Evolutionary conservation across 345 rosid genomes (phyloP).

Genomic region (Salix viminalis): DNA sequence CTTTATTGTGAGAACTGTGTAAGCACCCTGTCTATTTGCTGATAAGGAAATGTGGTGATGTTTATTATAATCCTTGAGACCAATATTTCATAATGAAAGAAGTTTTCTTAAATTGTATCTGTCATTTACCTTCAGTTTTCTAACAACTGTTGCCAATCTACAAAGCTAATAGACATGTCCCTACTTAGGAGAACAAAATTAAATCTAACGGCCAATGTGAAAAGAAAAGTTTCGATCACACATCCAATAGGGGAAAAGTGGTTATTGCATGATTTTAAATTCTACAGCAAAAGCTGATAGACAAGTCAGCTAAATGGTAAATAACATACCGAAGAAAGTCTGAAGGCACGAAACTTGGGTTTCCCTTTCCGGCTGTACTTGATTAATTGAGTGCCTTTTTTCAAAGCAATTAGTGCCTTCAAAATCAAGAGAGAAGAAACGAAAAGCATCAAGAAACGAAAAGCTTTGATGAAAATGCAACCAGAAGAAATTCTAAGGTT

Average conservation of each 20-base stretch:
- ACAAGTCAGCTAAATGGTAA: slow-evolving; percentile 1
- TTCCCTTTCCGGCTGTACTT: slow-evolving; percentile 93
- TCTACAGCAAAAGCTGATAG: background rate
- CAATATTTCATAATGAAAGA: too few species aligned
- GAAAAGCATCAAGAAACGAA: background rate
- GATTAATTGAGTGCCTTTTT: slow-evolving; percentile 78
- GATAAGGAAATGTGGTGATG: too few species aligned
- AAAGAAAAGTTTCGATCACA: background rate
- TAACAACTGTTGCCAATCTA: too few species aligned
- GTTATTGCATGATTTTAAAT: background rate
- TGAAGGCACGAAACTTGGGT: slow-evolving; percentile 71
- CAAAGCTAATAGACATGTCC: too few species aligned
- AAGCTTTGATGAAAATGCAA: background rate
- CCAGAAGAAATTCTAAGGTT: background rate
- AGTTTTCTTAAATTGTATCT: too few species aligned
- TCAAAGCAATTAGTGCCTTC: slow-evolving; percentile 77
- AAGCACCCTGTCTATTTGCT: too few species aligned
- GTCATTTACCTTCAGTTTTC: too few species aligned
- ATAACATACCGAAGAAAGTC: slow-evolving; percentile 49
- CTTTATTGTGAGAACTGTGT: background rate
- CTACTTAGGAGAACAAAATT: too few species aligned
- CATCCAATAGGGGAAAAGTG: background rate
- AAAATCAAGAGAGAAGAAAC: slow-evolving; percentile 15
- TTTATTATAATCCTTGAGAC: background rate
- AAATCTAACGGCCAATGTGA: background rate